phyloP scores from a whole-genome alignment of 768 basidiomycete species.

The Plicaturopsis crispa region DNA sequence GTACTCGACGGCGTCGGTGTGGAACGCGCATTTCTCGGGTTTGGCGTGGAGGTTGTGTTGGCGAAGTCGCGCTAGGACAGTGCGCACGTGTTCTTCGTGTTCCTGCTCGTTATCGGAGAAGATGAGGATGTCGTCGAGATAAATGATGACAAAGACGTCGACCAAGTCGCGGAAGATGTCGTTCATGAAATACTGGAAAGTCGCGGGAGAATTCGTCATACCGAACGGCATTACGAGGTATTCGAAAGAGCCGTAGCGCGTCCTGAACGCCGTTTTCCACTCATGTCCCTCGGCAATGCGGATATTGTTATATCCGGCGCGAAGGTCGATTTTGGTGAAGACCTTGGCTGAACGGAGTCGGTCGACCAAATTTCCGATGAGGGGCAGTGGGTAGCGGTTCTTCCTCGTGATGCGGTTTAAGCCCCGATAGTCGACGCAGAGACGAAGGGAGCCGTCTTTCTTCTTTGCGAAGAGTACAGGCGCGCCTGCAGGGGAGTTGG shows the following conservation, averaged over 20 bases:
- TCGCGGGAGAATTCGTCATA: slow-evolving; percentile 15
- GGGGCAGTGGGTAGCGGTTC: slow-evolving; percentile 25
- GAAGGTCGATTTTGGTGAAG: slow-evolving; percentile 32
- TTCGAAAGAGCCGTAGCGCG: slow-evolving; percentile 26
- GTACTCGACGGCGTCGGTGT: slow-evolving; percentile 15
- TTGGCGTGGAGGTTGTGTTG: slow-evolving; percentile 23
- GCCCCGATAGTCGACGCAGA: slow-evolving; percentile 22
- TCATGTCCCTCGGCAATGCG: slow-evolving; percentile 26
- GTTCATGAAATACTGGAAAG: slow-evolving; percentile 23
- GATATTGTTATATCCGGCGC: slow-evolving; percentile 33
- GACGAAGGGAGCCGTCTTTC: slow-evolving; percentile 23
- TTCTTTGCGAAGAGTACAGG: slow-evolving; percentile 18
- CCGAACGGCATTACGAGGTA: slow-evolving; percentile 24
- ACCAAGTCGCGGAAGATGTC: slow-evolving; percentile 17
- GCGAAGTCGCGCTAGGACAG: slow-evolving; percentile 15
- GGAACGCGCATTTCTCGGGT: slow-evolving; percentile 28
- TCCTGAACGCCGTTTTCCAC: slow-evolving; percentile 32
- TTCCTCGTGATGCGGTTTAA: slow-evolving; percentile 26
- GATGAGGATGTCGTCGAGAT: slow-evolving; percentile 35
- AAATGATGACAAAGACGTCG: slow-evolving; percentile 25
- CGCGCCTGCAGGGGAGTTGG: slow-evolving; percentile 15
- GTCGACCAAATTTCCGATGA: slow-evolving; percentile 24
- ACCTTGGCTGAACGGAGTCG: slow-evolving; percentile 13
- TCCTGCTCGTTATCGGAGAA: slow-evolving; percentile 19
- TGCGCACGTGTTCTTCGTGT: slow-evolving; percentile 10